Conservation (phyloP, 192 early-diverging fungal genomes). For the Podila verticillata region DNA sequence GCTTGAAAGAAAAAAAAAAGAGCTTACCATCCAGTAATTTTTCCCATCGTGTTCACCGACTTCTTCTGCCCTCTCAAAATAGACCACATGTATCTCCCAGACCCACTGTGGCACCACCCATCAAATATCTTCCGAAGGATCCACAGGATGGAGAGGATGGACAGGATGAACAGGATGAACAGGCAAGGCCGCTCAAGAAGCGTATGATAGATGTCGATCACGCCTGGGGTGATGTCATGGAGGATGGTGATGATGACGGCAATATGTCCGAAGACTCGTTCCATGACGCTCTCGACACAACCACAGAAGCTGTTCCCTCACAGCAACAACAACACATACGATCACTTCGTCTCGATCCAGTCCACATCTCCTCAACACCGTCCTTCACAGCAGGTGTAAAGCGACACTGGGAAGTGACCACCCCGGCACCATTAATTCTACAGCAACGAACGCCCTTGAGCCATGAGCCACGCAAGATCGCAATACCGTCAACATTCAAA, state of each 20-base stretch:
- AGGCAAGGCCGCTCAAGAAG: not conserved
- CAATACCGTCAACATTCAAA: no score
- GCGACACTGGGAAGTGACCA: slow-evolving; percentile 12
- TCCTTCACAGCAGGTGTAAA: not conserved
- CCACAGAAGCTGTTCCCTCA: not conserved
- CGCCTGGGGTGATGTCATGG: no score
- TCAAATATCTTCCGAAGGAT: no score
- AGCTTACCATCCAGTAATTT: no score
- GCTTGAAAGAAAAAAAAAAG: no score
- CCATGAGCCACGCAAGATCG: not conserved
- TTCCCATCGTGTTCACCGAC: no score
- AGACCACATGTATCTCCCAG: no score
- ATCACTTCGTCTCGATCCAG: not conserved
- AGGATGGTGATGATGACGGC: not conserved
- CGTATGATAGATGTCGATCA: not conserved
- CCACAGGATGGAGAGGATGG: not conserved
- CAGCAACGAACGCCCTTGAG: not conserved
- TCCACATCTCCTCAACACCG: not conserved
- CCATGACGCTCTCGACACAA: slow-evolving; percentile 16
- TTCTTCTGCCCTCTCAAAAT: no score
- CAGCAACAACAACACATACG: no score
- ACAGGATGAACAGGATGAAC: not conserved
- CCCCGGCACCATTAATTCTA: slow-evolving; percentile 3
- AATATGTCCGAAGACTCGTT: slow-evolving; percentile 10
- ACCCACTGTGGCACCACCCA: no score